Evolutionary conservation across 1,284 basidiomycete species (phyloP).

Genomic region (Termitomyces sp.): DNA sequence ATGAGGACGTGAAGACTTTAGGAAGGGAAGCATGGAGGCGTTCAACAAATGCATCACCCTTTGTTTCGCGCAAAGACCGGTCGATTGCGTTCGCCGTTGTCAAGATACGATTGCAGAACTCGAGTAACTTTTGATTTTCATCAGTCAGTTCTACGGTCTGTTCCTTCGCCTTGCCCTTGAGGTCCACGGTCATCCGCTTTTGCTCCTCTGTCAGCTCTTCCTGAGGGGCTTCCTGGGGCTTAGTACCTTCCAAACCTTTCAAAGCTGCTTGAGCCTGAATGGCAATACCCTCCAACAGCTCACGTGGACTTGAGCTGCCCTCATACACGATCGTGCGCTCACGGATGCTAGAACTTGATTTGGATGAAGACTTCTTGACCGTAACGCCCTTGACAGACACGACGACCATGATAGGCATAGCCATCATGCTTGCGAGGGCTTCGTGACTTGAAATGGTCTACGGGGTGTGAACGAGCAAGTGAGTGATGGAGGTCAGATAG

Average conservation of each 20-base stretch:
- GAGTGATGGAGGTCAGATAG: background rate
- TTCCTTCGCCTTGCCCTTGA: conserved; percentile 62
- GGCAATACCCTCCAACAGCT: conserved; percentile 82
- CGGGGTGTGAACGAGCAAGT: background rate
- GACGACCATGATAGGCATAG: conserved; percentile 89
- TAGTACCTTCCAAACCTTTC: conserved; percentile 72
- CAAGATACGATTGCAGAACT: conserved; percentile 76
- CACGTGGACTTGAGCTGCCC: conserved; percentile 82
- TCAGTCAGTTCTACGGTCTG: conserved; percentile 40
- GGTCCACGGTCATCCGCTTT: conserved; percentile 68
- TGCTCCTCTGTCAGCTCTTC: conserved; percentile 78
- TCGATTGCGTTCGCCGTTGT: conserved; percentile 79
- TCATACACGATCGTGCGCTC: conserved; percentile 83
- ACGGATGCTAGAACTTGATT: conserved; percentile 45
- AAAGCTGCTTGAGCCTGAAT: conserved; percentile 86
- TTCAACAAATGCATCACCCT: conserved; percentile 77
- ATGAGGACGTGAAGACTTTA: conserved; percentile 51
- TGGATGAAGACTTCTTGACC: conserved; percentile 42
- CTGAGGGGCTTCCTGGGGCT: conserved; percentile 39
- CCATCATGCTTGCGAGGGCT: conserved; percentile 89
- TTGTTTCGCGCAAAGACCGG: conserved; percentile 76
- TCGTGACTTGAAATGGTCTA: conserved; percentile 88
- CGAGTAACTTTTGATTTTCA: conserved; percentile 62
- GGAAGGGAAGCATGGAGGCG: conserved; percentile 73
- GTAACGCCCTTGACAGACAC: conserved; percentile 59